Evolutionary conservation across 257 asterid genomes (phyloP).

Genomic region (Primulina eburnea): DNA sequence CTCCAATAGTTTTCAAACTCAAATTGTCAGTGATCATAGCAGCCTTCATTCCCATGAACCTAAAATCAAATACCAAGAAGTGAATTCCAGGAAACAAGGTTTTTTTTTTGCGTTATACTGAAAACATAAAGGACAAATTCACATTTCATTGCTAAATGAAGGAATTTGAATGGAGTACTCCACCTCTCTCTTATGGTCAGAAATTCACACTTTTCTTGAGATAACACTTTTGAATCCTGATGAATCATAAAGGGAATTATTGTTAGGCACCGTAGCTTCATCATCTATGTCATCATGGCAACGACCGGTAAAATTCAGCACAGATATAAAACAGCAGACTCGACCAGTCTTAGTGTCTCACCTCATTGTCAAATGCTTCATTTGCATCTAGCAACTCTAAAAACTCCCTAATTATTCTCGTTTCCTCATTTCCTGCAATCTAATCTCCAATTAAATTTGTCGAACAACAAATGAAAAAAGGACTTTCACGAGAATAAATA

Average conservation of each 20-base stretch:
- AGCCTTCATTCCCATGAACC: constrained; percentile 92
- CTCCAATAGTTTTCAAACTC: constrained; percentile 48
- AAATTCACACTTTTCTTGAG: constrained; percentile 29
- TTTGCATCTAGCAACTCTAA: constrained; percentile 69
- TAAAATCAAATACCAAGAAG: constrained; percentile 28
- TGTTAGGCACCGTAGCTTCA: constrained; percentile 23
- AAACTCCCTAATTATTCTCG: constrained; percentile 62
- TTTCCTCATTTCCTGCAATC: constrained; percentile 74
- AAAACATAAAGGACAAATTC: not conserved
- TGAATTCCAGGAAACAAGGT: not conserved
- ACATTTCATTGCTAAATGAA: not conserved
- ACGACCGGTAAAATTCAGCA: not conserved
- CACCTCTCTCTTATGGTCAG: constrained; percentile 69
- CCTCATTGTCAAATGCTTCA: constrained; percentile 47
- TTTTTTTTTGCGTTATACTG: not conserved
- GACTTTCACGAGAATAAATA: not conserved
- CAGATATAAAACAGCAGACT: not conserved
- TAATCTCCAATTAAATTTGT: constrained; percentile 40
- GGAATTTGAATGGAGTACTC: not conserved
- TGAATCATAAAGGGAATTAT: constrained; percentile 13
- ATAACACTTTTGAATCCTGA: constrained; percentile 31
- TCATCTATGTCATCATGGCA: not conserved
- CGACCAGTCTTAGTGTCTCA: constrained; percentile 37
- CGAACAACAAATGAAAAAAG: constrained; percentile 14
- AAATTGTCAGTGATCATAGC: constrained; percentile 54